Percentiles rank a stretch among this genome's conserved stretches.
Evolutionary conservation across 768 basidiomycete species (phyloP).

Genomic region (Collybiopsis confluens): DNA sequence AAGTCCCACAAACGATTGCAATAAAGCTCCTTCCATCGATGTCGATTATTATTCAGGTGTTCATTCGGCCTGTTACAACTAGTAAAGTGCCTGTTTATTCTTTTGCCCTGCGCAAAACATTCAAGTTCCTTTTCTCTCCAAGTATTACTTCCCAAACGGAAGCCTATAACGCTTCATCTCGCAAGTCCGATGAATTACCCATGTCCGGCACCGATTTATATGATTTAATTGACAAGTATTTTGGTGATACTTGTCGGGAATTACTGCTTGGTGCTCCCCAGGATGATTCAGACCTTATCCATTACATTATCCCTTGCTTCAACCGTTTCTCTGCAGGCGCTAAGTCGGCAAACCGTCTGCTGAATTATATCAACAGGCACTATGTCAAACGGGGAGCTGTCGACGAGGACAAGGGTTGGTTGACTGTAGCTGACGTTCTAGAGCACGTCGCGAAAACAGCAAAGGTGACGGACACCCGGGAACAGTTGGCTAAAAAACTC

Average conservation of each 20-base stretch:
- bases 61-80: conserved; percentile 81
- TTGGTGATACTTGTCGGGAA: conserved; percentile 56
- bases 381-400: conserved; percentile 60
- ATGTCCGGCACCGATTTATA: conserved; percentile 67
- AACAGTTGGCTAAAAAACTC: conserved; percentile 53
- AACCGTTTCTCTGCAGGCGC: conserved; percentile 66
- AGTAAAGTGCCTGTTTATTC: conserved; percentile 39
- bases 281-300: conserved; percentile 62
- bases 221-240: conserved; percentile 69
- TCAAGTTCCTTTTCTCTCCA: conserved; percentile 14
- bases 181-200: conserved; percentile 21
- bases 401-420: conserved; percentile 78
- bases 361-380: conserved; percentile 67
- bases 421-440: conserved; percentile 61
- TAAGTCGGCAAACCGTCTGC: conserved; percentile 63
- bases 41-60: conserved; percentile 71
- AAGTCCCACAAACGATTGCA: conserved; percentile 53
- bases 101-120: not conserved
- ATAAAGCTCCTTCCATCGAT: conserved; percentile 69
- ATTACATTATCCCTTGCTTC: conserved; percentile 70
- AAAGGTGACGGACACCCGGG: conserved; percentile 48
- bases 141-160: conserved; percentile 60
- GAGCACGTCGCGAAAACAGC: conserved; percentile 54
- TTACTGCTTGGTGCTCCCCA: conserved; percentile 58
- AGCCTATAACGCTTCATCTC: conserved; percentile 26